phyloP scores from a whole-genome alignment of 257 asterid genomes.

The Datura wrightii region DNA sequence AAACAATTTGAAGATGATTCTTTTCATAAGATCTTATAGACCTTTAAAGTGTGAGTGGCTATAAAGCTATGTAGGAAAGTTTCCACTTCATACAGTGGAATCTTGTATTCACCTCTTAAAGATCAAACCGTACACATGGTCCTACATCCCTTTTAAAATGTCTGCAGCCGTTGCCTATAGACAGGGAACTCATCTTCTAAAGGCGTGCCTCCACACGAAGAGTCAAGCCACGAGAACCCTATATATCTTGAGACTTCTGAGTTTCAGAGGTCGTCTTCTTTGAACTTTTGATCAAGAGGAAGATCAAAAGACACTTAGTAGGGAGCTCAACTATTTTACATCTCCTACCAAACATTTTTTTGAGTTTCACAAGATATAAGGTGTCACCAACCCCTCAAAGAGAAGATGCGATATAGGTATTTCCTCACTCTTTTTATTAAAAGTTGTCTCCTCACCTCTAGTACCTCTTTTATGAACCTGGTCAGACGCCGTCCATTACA shows the following conservation, averaged over 20 bases:
- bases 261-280: not conserved
- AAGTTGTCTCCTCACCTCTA: not conserved
- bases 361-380: too few relatives aligned
- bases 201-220: too few relatives aligned
- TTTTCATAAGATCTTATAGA: not conserved
- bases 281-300: not conserved
- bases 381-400: not conserved
- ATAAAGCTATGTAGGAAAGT: not conserved
- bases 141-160: not conserved
- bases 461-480: not conserved
- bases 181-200: not conserved
- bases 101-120: constrained; percentile 5
- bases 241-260: not conserved
- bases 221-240: not conserved
- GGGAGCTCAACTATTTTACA: constrained; percentile 17
- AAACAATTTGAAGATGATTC: constrained; percentile 22
- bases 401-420: not conserved
- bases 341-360: too few relatives aligned
- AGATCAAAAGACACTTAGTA: not conserved
- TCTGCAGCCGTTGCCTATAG: not conserved
- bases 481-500: not conserved
- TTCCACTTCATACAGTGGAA: constrained; percentile 1
- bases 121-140: not conserved
- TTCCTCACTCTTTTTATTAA: not conserved
- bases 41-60: constrained; percentile 5